Evolutionary conservation across 129 eudicot species (phyloP).

Genomic region (Chrysanthemum lavandulifolium): DNA sequence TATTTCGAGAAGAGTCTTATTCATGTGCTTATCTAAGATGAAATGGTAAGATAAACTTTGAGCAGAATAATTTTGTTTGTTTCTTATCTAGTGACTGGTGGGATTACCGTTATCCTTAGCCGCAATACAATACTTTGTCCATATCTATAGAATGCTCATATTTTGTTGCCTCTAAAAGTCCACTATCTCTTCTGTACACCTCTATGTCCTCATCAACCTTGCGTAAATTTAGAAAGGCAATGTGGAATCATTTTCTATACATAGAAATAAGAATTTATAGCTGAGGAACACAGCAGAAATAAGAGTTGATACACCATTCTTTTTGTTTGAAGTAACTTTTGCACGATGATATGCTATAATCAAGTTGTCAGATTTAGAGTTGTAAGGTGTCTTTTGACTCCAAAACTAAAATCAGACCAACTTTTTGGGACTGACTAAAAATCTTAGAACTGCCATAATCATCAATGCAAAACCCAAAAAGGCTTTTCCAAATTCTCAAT

Average conservation of each 20-base stretch:
- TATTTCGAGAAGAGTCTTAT: too few species aligned
- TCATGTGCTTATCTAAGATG: too few species aligned
- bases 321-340: not conserved
- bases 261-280: not conserved
- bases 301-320: not conserved
- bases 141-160: conserved; percentile 22
- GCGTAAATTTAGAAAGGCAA: conserved; percentile 15
- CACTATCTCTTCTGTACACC: conserved; percentile 17
- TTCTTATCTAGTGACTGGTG: too few species aligned
- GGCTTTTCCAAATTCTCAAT: too few species aligned
- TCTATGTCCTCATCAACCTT: conserved; percentile 34
- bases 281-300: conserved; percentile 12
- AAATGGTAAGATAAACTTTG: too few species aligned
- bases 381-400: not conserved
- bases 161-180: conserved; percentile 25
- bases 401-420: not conserved
- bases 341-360: not conserved
- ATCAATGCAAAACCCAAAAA: too few species aligned
- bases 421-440: conserved; percentile 5
- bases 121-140: too few species aligned
- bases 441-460: too few species aligned
- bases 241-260: not conserved
- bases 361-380: too few species aligned
- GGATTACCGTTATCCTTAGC: too few species aligned
- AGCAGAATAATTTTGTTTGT: too few species aligned